Evolutionary conservation across 2,329 filamentous ascomycete genomes (phyloP), one percentile per base, ranked within the genome.

Genomic region (Fusarium sambucinum): DNA sequence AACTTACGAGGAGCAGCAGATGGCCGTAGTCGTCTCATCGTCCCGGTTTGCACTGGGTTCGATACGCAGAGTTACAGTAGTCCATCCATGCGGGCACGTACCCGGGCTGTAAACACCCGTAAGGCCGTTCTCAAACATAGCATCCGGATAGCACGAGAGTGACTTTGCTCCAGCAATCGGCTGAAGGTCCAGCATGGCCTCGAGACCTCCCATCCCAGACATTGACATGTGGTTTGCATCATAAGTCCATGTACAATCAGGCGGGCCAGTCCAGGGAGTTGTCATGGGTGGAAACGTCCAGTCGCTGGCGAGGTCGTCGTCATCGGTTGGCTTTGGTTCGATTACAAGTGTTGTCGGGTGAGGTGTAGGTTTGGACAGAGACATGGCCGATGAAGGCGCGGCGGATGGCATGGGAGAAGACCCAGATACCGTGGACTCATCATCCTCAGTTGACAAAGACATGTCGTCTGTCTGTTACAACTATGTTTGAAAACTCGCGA

Each of bases 1-100:
- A 27, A 77, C 80, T 60, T 78, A 81, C 80, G 77, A 80, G 55
- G 80, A 81, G 52, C 80, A 81, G 63, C 80, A 81, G 17, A 80
- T 70, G 7, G 78, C 78, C 13, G 79, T 81, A 9, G 78, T 81
- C n/a, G 77, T 80, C 29, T 75, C 75, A 44, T 75, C 70, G 13
- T 69, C 64, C 51, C 63, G 59, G 30, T 61, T 59, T 48, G 75
- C 70, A 12, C 77, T 72, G 4, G 73, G 76, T 37, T 76, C 75
- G 25, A 77, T 73, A 3, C 64, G 68, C 10, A 79, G 63, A 17
- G 76, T 75, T 32, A 74, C 80, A 5, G 80, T 81, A 9, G 78
- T 80, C 80, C 80, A 81, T 27, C 80, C 78, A 58, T 75, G 72
- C 37, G 80, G 80, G 45, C 80, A 81, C 27, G 77, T 78, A 4